phyloP scores from a whole-genome alignment of 495 filamentous ascomycete genomes.

The Amorphotheca resinae region DNA sequence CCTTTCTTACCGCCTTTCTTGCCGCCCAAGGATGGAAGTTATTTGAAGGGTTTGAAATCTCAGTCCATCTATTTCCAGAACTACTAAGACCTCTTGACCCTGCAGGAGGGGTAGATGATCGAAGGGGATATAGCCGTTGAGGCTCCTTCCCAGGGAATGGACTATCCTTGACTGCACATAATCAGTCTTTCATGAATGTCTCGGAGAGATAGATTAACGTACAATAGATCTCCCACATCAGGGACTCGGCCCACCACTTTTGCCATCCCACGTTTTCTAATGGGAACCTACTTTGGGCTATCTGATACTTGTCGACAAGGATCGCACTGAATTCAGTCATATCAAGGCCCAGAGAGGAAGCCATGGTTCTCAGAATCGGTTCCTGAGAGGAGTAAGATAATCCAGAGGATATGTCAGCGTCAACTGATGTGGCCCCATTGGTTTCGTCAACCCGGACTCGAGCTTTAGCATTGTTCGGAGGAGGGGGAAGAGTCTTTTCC shows the following conservation, averaged over 20 bases:
- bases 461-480: too few species aligned
- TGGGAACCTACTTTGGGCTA: not conserved
- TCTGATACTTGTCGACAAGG: not conserved
- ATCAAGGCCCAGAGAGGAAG: not conserved
- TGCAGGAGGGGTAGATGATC: too few species aligned
- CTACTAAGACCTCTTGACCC: too few species aligned
- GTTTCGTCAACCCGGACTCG: not conserved
- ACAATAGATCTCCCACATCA: not conserved
- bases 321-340: not conserved
- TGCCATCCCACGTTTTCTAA: not conserved
- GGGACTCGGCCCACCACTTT: not conserved
- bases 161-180: not conserved
- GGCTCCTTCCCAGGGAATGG: slow-evolving; percentile 1
- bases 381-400: not conserved
- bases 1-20: not conserved
- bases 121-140: not conserved
- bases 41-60: not conserved
- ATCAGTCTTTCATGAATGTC: not conserved
- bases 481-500: too few species aligned
- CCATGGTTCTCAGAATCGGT: not conserved
- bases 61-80: too few species aligned
- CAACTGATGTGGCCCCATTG: not conserved
- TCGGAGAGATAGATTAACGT: not conserved
- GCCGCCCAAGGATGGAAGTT: not conserved
- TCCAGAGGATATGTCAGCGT: too few species aligned